Conservation (phyloP, 177 flowering plant species). For the Vitis hybrid region DNA sequence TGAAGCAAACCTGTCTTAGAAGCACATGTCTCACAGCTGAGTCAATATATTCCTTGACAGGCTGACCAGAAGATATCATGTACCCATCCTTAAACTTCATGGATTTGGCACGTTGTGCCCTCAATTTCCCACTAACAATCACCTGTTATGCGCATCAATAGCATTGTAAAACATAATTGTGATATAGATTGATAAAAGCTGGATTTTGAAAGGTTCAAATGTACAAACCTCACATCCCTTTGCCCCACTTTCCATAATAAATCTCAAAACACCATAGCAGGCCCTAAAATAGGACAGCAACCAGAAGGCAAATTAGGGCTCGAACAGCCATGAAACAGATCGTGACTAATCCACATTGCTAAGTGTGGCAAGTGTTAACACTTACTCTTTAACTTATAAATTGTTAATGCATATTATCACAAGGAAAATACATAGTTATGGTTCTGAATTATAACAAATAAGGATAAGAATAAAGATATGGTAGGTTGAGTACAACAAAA, state of each 20-base stretch:
- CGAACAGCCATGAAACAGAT: no score
- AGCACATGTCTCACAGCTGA: conserved; percentile 91
- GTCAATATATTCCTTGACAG: conserved; percentile 87
- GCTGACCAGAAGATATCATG: conserved; percentile 94
- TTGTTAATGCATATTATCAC: no score
- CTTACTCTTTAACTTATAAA: no score
- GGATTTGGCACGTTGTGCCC: conserved; percentile 90
- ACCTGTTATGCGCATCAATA: conserved; percentile 37
- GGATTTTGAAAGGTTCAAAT: no score
- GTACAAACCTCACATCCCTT: conserved; percentile 87
- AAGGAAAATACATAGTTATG: no score
- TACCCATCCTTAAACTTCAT: conserved; percentile 98
- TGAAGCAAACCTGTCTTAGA: conserved; percentile 70
- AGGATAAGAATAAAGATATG: no score
- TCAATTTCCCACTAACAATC: conserved; percentile 87
- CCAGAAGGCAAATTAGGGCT: no score
- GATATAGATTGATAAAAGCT: no score
- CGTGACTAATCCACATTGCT: no score
- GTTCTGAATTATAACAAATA: no score
- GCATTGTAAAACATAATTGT: background rate
- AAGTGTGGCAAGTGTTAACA: no score
- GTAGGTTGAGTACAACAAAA: no score
- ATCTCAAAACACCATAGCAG: conserved; percentile 89
- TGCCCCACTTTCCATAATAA: conserved; percentile 92
- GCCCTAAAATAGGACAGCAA: conserved; percentile 45